Conservation (phyloP, 805 yeast genomes). For the Metschnikowia continentalis region DNA sequence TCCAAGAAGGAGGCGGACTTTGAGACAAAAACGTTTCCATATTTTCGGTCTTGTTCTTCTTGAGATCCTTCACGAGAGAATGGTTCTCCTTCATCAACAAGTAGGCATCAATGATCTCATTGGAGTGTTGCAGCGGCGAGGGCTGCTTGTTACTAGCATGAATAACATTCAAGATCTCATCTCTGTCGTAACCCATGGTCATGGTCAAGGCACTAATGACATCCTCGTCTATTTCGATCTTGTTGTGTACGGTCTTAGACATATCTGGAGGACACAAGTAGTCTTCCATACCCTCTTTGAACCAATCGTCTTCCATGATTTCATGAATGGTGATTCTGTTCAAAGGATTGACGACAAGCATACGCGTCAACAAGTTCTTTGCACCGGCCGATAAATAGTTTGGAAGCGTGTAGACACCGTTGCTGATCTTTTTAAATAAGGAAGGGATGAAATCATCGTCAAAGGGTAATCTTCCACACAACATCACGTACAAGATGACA, state of each 20-base stretch:
- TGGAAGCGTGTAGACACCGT: constrained; percentile 90
- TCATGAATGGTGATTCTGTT: constrained; percentile 91
- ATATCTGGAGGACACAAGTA: constrained; percentile 63
- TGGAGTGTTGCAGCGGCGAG: constrained; percentile 35
- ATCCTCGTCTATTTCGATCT: constrained; percentile 62
- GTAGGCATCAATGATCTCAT: constrained; percentile 85
- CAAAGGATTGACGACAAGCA: constrained; percentile 92
- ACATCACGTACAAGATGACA: constrained; percentile 90
- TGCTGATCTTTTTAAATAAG: constrained; percentile 83
- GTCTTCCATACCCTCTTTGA: constrained; percentile 72
- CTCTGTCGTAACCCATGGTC: constrained; percentile 86
- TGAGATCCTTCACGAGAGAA: constrained; percentile 62
- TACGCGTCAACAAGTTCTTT: constrained; percentile 71
- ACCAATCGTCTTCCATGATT: constrained; percentile 94
- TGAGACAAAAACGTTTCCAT: constrained; percentile 57
- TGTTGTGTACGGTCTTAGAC: constrained; percentile 32
- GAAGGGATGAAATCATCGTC: constrained; percentile 97
- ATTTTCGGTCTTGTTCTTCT: constrained; percentile 46
- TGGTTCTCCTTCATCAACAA: constrained; percentile 76
- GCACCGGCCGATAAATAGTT: constrained; percentile 84
- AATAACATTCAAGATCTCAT: constrained; percentile 74
- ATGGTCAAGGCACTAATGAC: constrained; percentile 68
- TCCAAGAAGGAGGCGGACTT: constrained; percentile 55
- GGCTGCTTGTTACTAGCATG: constrained; percentile 43
- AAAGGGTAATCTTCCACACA: constrained; percentile 92